phyloP scores from a whole-genome alignment of 495 filamentous ascomycete genomes.

The Hamigera avellanea region DNA sequence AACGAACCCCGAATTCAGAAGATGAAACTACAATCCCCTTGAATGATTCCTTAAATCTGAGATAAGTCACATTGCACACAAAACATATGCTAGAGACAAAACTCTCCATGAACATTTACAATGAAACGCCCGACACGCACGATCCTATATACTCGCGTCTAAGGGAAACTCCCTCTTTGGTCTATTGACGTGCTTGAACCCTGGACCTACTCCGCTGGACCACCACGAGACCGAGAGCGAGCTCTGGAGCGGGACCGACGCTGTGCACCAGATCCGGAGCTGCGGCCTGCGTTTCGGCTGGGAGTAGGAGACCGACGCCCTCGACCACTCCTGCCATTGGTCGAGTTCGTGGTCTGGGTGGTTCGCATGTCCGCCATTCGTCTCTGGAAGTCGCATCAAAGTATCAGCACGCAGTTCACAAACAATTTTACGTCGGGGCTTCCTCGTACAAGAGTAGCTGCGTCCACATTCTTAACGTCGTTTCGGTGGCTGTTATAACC shows the following conservation, averaged over 20 bases:
- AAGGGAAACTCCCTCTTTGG: too few species aligned
- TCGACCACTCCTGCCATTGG: neutral
- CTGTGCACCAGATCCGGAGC: neutral
- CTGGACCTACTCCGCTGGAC: neutral
- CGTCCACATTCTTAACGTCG: neutral
- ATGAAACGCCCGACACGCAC: neutral
- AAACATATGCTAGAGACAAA: too few species aligned
- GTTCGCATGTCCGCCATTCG: neutral
- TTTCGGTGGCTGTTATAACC: neutral
- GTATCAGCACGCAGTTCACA: too few species aligned
- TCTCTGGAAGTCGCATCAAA: neutral
- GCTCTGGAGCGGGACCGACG: neutral
- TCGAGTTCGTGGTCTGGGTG: neutral
- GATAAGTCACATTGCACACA: too few species aligned
- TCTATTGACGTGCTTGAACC: too few species aligned
- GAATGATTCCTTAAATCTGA: too few species aligned
- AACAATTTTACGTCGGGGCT: too few species aligned
- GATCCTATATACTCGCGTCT: neutral
- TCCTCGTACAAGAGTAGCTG: neutral
- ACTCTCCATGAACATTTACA: too few species aligned
- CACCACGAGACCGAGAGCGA: neutral
- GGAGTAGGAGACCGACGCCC: neutral
- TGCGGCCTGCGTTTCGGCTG: neutral
- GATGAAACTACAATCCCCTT: too few species aligned
- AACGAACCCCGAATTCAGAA: too few species aligned